These are phyloP conservation scores for Penicillium fimorum DNA, from an alignment of 495 filamentous ascomycete genomes.

Conservation along the genomic window DNA sequence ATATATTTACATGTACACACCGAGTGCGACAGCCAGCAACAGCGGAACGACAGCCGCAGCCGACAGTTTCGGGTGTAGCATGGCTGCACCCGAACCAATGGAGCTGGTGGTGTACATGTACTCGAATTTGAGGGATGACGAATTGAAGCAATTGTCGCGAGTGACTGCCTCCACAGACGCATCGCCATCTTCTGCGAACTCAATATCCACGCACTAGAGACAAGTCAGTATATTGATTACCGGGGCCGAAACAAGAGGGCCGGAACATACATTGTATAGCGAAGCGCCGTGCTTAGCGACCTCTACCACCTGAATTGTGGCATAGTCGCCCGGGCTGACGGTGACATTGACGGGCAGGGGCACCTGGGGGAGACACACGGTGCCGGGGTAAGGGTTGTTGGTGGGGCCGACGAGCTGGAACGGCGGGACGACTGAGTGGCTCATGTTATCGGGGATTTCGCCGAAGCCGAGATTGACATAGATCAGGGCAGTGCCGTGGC, in stretches of 20 bases:
- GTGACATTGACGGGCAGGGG: conserved; percentile 73
- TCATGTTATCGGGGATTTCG: conserved; percentile 82
- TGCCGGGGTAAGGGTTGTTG: conserved; percentile 79
- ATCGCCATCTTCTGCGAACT: conserved; percentile 73
- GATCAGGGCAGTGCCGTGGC: conserved; percentile 79
- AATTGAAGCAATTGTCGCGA: conserved; percentile 81
- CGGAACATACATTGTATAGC: conserved; percentile 77
- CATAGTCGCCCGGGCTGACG: conserved; percentile 78
- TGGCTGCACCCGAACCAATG: conserved; percentile 48
- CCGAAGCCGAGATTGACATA: conserved; percentile 95
- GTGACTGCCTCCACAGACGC: conserved; percentile 63
- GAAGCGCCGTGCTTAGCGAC: conserved; percentile 84
- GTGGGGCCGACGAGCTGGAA: conserved; percentile 85
- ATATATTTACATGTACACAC: conserved; percentile 31
- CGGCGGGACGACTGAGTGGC: conserved; percentile 73
- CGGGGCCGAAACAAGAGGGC: not conserved
- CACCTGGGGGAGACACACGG: conserved; percentile 86
- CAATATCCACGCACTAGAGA: conserved; percentile 83
- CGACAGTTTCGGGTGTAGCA: conserved; percentile 19
- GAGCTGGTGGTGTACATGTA: conserved; percentile 67
- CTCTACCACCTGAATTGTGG: conserved; percentile 94
- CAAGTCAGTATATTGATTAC: conserved; percentile 16
- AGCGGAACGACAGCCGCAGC: conserved; percentile 23
- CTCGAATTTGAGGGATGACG: conserved; percentile 67
- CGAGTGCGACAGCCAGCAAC: conserved; percentile 23